Base-by-base conservation (phyloP, 768 basidiomycete genomes). In the Amanita inopinata region DNA sequence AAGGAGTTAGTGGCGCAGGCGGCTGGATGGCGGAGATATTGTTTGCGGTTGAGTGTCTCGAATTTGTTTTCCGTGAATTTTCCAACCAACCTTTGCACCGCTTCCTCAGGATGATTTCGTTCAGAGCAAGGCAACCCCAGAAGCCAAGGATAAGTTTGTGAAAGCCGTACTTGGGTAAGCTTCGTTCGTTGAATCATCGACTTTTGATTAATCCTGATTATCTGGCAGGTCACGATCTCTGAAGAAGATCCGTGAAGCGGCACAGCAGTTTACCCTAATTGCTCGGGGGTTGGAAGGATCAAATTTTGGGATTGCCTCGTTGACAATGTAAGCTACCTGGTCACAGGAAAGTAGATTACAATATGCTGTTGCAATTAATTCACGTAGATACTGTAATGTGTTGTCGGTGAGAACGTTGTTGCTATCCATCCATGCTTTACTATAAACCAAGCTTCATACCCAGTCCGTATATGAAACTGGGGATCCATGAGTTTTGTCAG, bases 201-300 rank as follows among this genome's bases (percentile, higher is more conserved):
- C 22, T 38, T 20, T n/a, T n/a, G n/a, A n/a, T n/a, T n/a, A n/a
- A 4, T 25, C 9, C 11, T 39, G n/a, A 33, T 7, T 22, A 30
- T 7, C 44, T 38, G 46, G 14, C 34, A 33, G 85, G 19, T 78
- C 86, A 25, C 72, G 85, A 31, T 83, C 83, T 12, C 63, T 78
- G 2, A 83, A 80, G 55, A 72, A 70, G 50, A 88, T 80, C 25
- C 67, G 83, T 48, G 89, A 91, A 28, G 89, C 90, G 0, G 80
- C 88, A 8, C 80, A 90, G 50, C 86, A 93, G 48, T 92, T 94
- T 58, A 82, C 83, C 1, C 68, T 94, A 0, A 73, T 94, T 14
- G 83, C 88, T 8, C 64, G 90, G 53, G 90, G 90, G 2, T 59
- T 92, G 44, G 87, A 88, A 51, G 86, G 83, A 5, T 83, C 88